Evolutionary conservation across 495 filamentous ascomycete genomes (phyloP), one percentile per base, ranked within the genome.

Genomic region (Hypoxylon trugodes): DNA sequence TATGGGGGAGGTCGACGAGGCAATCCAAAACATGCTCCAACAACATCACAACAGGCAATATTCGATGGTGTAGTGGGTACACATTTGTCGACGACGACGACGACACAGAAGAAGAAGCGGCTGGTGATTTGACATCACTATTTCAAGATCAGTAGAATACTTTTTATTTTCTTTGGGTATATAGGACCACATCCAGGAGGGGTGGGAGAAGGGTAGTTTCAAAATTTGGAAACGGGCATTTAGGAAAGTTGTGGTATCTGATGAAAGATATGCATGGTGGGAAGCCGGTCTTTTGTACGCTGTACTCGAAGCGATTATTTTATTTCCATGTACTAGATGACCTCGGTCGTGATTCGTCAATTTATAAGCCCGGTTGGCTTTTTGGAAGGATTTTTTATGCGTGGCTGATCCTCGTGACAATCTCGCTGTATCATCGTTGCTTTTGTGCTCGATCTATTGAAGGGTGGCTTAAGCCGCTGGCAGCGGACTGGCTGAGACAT

Each of bases 1-100:
- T 62, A 87, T 93, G 40, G 60, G 66, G 54, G 82, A 81, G 37
- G 80, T 91, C 48, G 79, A 87, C 50, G 74, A 74, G 41, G 89
- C 91, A 67, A 89, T 95, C 67, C 73, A 80, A 50, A 73, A 82
- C 21, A 77, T 89, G 66, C 59, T 71, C 24, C 61, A 71, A 35
- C 78, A 82, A 66, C 83, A 86, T 52, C 62, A 75, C 56, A 74
- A 76, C 47, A 74, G 79, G 58, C 68, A 69, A 30, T 69, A 67
- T 59, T 72, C 65, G 59, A 59, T 65, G 52, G 70, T 73, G 64
- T 62, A 69, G 59, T 43, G n/a, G n/a, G 64, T 50, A 25, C 38
- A 42, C 51, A 38, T 32, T 60, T 53, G 55, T 58, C 35, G 55
- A 25, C 61, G 54, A n/a, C n/a, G n/a, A n/a, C n/a, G 36, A 37